Base-by-base conservation (phyloP, 805 yeast species). In the Maudiozyma pseudohumilis region DNA sequence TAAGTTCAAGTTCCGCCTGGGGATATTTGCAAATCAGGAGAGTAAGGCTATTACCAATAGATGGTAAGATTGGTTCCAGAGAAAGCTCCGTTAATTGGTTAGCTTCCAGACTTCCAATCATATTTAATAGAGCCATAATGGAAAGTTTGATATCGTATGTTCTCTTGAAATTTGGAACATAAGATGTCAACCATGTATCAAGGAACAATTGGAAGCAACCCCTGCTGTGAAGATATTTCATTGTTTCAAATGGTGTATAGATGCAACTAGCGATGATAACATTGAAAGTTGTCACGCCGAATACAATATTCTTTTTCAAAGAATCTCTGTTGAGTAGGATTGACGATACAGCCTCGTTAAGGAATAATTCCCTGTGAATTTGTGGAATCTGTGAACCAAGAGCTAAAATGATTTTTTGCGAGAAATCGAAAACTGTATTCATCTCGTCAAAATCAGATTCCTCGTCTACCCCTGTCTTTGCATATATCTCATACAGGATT, bases 81-180 rank as follows among this genome's bases (percentile, higher is more conserved):
- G 67, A 62, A 24, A 66, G 50, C 9, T 56, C 46, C 1, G 51
- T 47, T 18, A 59, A 34, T 10, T 60, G 61, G 2, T 56, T 54
- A 3, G 50, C 33, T 4, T 61, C 40, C 15, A 62, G 28, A 16
- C 51, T 34, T 7, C 54, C 44, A 11, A 70, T 33, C 11, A 84
- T 41, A 9, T 75, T 65, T 40, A 88, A 58, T 17, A 81, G 53
- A 0, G 92, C 94, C 45, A 89, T 59, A 2, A 75, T 64, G 1
- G 84, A 75, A 30, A 89, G 60, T 59, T 87, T 88, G 56, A 85
- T 67, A 59, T 89, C 97, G 50, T 72, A 83, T 2, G 85, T 94
- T 42, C 94, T 66, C 17, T 69, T 69, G 47, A 80, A 68, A 20
- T 64, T 61, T 4, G 77, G 71, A 28, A 76, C 61, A 28, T 51